Base-by-base conservation (phyloP, 2,329 filamentous ascomycete genomes). In the Daldinia sp. region DNA sequence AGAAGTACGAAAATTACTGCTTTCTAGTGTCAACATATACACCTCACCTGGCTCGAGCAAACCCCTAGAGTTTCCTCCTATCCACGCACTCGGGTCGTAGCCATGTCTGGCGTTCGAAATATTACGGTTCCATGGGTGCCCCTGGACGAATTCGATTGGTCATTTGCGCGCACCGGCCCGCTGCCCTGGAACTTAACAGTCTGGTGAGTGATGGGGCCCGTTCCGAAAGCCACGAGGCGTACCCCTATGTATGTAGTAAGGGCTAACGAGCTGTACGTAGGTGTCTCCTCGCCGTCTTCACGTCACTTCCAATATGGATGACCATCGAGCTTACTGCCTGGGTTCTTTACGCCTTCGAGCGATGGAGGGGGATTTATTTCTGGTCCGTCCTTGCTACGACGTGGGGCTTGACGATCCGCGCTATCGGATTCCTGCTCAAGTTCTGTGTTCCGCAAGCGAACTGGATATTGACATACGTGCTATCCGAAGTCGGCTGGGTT, bases 51-150 rank as follows among this genome's bases (percentile, higher is more conserved):
- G 39, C 9, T 10, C 37, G 17, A 23, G 37, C 19, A 41, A 23
- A 15, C 32, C 23, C 27, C 35, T 10, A 23, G 23, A 15, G 3
- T 45, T 35, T 29, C 41, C 30, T n/a, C 17, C 27, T 27, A 27
- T 54, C 15, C 21, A n/a, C 25, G n/a, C n/a, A 11, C 43, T 17
- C 27, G 21, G 11, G 11, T 13, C 21, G 17, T 45, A 57, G 30
- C 8, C 10, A 64, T 64, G 61, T 64, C 61, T 54, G 53, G 53
- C 48, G 61, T 64, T 45, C 53, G 52, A 53, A 61, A 64, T 9
- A 57, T 64, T 9, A 64, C 61, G 8, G 61, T 61, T 9, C 61
- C 61, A n/a, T 64, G 61, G 61, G 61, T 64, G n/a, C 61, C 61
- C 21, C 49, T 64, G 19, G 57, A 64, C 49, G 61, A 64, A 29